phyloP scores from a whole-genome alignment of 2,329 filamentous ascomycete species.

The Fusarium oxysporum region DNA sequence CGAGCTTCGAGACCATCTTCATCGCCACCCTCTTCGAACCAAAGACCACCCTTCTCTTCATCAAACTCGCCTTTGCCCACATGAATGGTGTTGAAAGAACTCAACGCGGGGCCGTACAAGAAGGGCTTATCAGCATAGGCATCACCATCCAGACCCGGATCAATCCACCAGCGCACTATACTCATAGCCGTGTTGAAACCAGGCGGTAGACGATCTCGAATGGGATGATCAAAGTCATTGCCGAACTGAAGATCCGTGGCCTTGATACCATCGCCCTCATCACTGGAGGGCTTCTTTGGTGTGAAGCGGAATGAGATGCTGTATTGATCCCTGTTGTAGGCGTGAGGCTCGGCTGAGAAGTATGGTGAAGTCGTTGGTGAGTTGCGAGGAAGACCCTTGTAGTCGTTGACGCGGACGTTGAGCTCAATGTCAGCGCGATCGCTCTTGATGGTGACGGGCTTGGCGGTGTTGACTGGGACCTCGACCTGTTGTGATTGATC shows the following conservation, averaged over 20 bases:
- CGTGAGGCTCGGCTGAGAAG: constrained; percentile 78
- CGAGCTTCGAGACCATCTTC: constrained; percentile 64
- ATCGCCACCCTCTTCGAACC: constrained; percentile 75
- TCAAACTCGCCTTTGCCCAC: constrained; percentile 68
- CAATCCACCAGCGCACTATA: constrained; percentile 90
- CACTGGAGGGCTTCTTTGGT: constrained; percentile 64
- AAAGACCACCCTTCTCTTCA: constrained; percentile 61
- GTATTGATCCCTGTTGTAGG: constrained; percentile 79
- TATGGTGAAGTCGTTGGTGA: constrained; percentile 80
- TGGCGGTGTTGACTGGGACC: constrained; percentile 79
- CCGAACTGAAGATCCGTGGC: constrained; percentile 87
- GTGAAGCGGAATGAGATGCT: constrained; percentile 83
- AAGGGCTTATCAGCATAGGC: constrained; percentile 88
- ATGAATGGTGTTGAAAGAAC: constrained; percentile 81
- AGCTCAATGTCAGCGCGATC: constrained; percentile 74
- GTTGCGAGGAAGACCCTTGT: constrained; percentile 74
- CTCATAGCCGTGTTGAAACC: constrained; percentile 87
- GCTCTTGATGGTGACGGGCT: constrained; percentile 71
- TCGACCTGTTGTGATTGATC: constrained; percentile 76
- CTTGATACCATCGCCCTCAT: constrained; percentile 61
- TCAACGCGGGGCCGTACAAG: constrained; percentile 84
- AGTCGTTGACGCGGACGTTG: constrained; percentile 77
- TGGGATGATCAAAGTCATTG: constrained; percentile 94
- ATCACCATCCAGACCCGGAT: constrained; percentile 91
- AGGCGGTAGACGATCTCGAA: constrained; percentile 85